Evolutionary conservation across 2,329 filamentous ascomycete genomes (phyloP), one percentile per base, ranked within the genome.

Genomic region (Cryphonectria naterciae): DNA sequence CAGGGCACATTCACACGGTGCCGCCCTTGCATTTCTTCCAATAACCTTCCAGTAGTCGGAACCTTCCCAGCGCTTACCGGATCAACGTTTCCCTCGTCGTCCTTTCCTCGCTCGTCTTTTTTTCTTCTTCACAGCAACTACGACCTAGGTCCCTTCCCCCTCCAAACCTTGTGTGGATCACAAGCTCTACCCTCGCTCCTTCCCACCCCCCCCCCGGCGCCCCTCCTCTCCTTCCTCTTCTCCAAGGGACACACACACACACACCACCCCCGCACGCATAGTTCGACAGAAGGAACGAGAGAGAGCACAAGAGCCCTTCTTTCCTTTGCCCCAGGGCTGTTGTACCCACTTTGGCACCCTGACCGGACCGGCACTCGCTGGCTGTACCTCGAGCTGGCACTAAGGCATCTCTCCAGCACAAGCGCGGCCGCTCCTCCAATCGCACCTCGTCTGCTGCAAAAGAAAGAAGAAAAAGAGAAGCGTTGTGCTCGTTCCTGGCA

Each of bases 321-420:
- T 25, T 49, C 17, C 22, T 8, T 17, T 8, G n/a, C n/a, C 52
- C 52, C 11, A 25, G n/a, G 52, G 28, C 54, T 32, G 54, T 32
- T 32, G 25, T 66, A 32, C 41, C 39, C 65, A 58, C 49, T 19
- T 19, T 35, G 32, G 32, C 43, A 8, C 46, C 46, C 46, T 49
- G 22, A n/a, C 43, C 37, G 65, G 39, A 49, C 43, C 37, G 65
- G 41, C 32, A 43, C 67, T 71, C 46, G 58, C 67, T 69, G 70
- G 71, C 71, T 73, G 71, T 52, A 71, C 69, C 54, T 72, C 54
- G 52, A 70, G 69, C 72, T 69, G 62, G 69, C 72, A 72, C 72
- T 73, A 73, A 73, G 71, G 72, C 72, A 71, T 68, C 72, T 60
- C 65, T 49, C 60, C 7, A 72, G 72, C 72, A 73, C 70, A 68